Conservation (phyloP, 192 early-diverging fungal genomes). For the Podila horticola region DNA sequence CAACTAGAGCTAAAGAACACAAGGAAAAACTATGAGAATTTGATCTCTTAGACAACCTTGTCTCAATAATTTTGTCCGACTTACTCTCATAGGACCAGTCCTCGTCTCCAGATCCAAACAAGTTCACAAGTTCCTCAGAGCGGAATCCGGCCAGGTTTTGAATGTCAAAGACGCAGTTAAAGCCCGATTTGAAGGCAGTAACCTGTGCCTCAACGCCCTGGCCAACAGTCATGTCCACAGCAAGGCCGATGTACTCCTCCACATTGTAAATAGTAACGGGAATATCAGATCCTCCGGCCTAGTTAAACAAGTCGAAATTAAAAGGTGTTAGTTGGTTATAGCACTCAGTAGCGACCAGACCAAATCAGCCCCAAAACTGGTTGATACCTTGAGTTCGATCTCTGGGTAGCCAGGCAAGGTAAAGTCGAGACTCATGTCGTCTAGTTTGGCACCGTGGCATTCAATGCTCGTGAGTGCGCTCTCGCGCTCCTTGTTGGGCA, state of each 20-base stretch:
- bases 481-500: conserved; percentile 56
- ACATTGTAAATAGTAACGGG: conserved; percentile 86
- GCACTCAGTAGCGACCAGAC: too few relatives aligned
- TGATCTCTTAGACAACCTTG: background rate
- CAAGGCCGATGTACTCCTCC: conserved; percentile 75
- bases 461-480: conserved; percentile 60
- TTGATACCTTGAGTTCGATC: conserved; percentile 67
- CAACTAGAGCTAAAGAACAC: conserved; percentile 62
- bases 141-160: conserved; percentile 76
- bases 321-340: background rate
- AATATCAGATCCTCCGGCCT: conserved; percentile 67
- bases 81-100: conserved; percentile 80
- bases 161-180: conserved; percentile 82
- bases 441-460: conserved; percentile 61
- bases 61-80: conserved; percentile 5
- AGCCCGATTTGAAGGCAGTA: conserved; percentile 83
- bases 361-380: background rate
- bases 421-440: conserved; percentile 86
- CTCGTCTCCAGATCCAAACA: conserved; percentile 77
- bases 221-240: conserved; percentile 72
- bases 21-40: background rate
- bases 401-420: conserved; percentile 84
- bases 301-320: background rate
- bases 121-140: conserved; percentile 72
- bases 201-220: conserved; percentile 75